A percentile compares a stretch with the other conserved stretches of the same genome.
phyloP scores from a whole-genome alignment of 164 flowering plant genomes.

The Magnolia changhungtana region DNA sequence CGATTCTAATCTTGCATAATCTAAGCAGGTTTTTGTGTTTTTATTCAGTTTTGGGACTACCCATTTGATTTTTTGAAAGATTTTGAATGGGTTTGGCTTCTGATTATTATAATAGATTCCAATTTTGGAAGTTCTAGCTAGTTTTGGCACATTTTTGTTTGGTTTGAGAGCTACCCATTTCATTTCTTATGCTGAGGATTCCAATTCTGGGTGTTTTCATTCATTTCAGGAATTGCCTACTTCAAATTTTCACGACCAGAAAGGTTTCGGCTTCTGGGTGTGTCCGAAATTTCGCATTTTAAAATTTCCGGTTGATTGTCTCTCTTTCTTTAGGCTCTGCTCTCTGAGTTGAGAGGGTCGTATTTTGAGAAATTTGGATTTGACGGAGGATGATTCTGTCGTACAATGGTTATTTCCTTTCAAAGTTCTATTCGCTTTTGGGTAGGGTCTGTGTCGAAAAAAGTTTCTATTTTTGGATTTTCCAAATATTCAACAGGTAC shows the following conservation, averaged over 20 bases:
- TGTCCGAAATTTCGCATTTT: not conserved
- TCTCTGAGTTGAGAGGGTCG: constrained; percentile 9
- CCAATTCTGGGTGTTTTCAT: constrained; percentile 25
- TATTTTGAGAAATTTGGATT: constrained; percentile 10
- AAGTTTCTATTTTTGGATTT: constrained; percentile 84
- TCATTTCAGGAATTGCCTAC: not conserved
- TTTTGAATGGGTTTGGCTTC: constrained; percentile 27
- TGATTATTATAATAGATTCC: constrained; percentile 23
- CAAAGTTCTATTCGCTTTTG: constrained; percentile 44
- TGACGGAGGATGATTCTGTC: constrained; percentile 48
- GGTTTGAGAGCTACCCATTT: not conserved
- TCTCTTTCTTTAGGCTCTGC: not conserved
- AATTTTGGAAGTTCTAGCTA: constrained; percentile 25
- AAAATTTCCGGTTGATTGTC: constrained; percentile 7
- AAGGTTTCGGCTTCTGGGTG: not conserved
- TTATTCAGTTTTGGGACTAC: not conserved
- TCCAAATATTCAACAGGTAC: constrained; percentile 71
- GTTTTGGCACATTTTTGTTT: not conserved
- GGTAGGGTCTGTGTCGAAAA: constrained; percentile 55
- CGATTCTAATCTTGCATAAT: too few relatives aligned
- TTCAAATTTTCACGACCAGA: not conserved
- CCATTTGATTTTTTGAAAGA: not conserved
- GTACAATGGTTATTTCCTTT: constrained; percentile 43
- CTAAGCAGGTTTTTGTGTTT: too few relatives aligned
- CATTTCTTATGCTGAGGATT: constrained; percentile 11